Evolutionary conservation across 805 yeast genomes (phyloP), one percentile per base, ranked within the genome.

Genomic region (Candida takata): DNA sequence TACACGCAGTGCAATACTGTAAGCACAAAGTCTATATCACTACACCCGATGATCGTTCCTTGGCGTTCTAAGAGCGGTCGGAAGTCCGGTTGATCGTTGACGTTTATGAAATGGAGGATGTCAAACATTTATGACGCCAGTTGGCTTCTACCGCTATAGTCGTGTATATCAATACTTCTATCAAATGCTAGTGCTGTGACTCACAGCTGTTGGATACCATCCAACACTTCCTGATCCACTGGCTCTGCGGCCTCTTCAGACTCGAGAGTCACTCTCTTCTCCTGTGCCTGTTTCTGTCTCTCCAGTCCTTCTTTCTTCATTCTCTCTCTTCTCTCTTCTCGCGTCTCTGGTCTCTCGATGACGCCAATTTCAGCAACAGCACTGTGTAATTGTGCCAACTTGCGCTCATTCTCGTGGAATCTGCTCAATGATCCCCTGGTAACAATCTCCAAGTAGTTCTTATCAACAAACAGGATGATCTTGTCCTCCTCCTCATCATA

Each of bases 341-440:
- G 75, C 73, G 42, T 77, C 82, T 42, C 75, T 75, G 0, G 79
- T 65, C 44, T 77, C 84, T 11, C 25, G 30, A 1, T 11, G 32
- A 18, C 31, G 32, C 5, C 33, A 13, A 40, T 53, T 4, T 37
- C 32, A 8, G 61, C 62, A 16, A 79, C 65, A 5, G 69, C 65
- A 2, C 54, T 37, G 33, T 65, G 61, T 15, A 84, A 52, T 34
- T 64, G 69, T 6, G 66, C 60, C 49, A 82, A 63, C 41, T 82
- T 79, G 37, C 60, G 62, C 32, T 60, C 62, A 56, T 85, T 85
- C 51, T 84, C 92, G 8, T 52, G 56, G 49, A 83, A 86, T 45
- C 88, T 65, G 34, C 74, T 82, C 8, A 62, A 48, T 0, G 88
- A 73, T 33, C 84, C 54, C 24, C 60, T 58, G 16, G 81, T 75